A percentile compares a stretch with the other conserved stretches of the same genome.
Evolutionary conservation across 140 eudicot species (phyloP).

Genomic region (Flaveria floridana): DNA sequence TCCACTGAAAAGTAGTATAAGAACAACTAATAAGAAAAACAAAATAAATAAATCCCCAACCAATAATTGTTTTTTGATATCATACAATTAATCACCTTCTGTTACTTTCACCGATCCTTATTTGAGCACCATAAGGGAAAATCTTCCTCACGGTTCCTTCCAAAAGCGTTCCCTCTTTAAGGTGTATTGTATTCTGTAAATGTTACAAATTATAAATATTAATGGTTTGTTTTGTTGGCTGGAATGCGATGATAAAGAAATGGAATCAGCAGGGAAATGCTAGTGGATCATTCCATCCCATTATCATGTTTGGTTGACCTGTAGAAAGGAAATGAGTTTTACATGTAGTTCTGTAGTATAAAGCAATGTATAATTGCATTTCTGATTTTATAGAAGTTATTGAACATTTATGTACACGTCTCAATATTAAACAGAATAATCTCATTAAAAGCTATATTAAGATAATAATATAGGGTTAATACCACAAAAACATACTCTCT

Average conservation of each 20-base stretch:
- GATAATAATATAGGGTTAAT: not conserved
- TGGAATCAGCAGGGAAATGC: not conserved
- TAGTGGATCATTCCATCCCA: no score
- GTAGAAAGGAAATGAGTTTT: not conserved
- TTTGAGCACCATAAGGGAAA: conserved; percentile 88
- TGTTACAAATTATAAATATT: conserved; percentile 11
- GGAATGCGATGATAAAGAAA: not conserved
- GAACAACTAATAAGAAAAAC: not conserved
- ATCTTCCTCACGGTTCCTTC: conserved; percentile 80
- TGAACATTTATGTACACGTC: not conserved
- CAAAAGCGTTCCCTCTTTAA: conserved; percentile 78
- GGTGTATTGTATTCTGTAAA: conserved; percentile 58
- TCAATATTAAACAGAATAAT: not conserved
- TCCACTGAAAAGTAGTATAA: conserved; percentile 54
- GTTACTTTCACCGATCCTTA: conserved; percentile 79
- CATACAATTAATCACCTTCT: conserved; percentile 53
- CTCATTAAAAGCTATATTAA: not conserved
- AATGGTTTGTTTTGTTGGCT: not conserved
- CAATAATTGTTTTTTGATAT: not conserved
- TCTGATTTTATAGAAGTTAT: not conserved
- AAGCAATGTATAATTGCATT: not conserved
- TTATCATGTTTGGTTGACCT: not conserved
- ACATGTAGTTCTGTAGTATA: not conserved
- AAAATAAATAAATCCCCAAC: not conserved
- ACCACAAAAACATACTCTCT: not conserved